Evolutionary conservation across 2,329 filamentous ascomycete genomes (phyloP), one percentile per base, ranked within the genome.

Genomic region (Peltaster fructicola): DNA sequence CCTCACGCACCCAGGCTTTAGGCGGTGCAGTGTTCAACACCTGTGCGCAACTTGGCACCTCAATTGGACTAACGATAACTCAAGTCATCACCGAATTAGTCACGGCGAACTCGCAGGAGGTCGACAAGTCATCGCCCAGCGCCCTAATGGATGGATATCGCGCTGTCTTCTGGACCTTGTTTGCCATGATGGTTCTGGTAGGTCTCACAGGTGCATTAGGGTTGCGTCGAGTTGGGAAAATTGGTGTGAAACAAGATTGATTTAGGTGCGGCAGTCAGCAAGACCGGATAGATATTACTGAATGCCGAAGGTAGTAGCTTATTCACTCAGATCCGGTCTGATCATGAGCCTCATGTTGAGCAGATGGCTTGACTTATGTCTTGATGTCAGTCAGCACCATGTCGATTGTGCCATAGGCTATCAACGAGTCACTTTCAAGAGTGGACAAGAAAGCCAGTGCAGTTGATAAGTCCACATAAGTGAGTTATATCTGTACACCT

Each of bases 21-120:
- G 56, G 52, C 1, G 56, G 56, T 1, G 54, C 51, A 9, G 56
- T 59, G 0, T 59, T 59, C 40, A 57, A 56, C 26, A 57, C 53
- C 0, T 39, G 54, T 21, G 36, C 51, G 13, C 48, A 61, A 37
- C 45, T 59, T 31, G 51, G 56, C 12, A 52, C 50, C 26, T 44
- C 42, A 13, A 43, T 58, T 8, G 50, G 51, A 4, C 32, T 58
- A n/a, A 50, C 51, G 2, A 43, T 50, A 11, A 51, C 34, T 20
- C 49, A 41, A 21, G 17, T 14, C 13, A 15, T 8, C 21, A 17
- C 14, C 22, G 19, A 8, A 14, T 12, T 9, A 14, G n/a, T 8
- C 17, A 20, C 9, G 14, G 18, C 14, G 17, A 15, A 8, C n/a
- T 11, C 7, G 14, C 11, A 21, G 22, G 23, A 14, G 12, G 14